Evolutionary conservation across 2,329 filamentous ascomycete species (phyloP), one percentile per base, ranked within the genome.

Genomic region (Fusarium equiseti): DNA sequence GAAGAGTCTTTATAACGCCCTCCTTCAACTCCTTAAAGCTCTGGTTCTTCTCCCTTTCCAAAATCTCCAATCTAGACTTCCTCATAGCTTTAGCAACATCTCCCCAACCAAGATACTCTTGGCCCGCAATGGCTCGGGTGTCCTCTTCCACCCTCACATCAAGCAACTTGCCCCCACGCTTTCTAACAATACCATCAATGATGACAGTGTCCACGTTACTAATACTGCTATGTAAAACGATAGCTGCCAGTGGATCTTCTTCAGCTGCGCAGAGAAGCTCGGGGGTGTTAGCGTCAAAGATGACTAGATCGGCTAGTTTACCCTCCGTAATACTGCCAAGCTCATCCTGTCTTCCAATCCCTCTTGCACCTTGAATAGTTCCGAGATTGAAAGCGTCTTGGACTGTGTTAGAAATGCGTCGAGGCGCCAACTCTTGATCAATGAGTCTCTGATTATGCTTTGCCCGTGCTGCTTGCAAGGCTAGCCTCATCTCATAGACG

Each of bases 211-310:
- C 59, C 1, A 64, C 20, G 12, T 57, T 63, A 1, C 59, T 26
- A 5, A 64, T 64, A 35, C 59, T 64, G 9, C 61, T 64, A 12
- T 64, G 59, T 3, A 64, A 7, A 1, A 64, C 59, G 2, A 64
- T 20, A 1, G 61, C 49, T 4, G 59, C 61, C 0, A 64, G 7
- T 0, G 59, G 43, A 2, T 64, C 59, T 40, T 64, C 27, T 2
- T 64, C 59, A 3, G 61, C 49, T 9, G 59, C 61, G 2, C 61
- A 64, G 4, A 63, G 3, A 6, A 64, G 27, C 1, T 64, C 61
- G 1, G 61, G 61, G 0, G 35, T 49, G 6, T 63, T 38, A 11
- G 59, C 29, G 13, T 64, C 61, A 8, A 64, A 63, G 10, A 64
- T 49, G 1, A 31, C 61, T 1, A 64, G 11, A 8, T 64, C 61